Base-by-base conservation (phyloP, 805 yeast species). In the Candida piceae region DNA sequence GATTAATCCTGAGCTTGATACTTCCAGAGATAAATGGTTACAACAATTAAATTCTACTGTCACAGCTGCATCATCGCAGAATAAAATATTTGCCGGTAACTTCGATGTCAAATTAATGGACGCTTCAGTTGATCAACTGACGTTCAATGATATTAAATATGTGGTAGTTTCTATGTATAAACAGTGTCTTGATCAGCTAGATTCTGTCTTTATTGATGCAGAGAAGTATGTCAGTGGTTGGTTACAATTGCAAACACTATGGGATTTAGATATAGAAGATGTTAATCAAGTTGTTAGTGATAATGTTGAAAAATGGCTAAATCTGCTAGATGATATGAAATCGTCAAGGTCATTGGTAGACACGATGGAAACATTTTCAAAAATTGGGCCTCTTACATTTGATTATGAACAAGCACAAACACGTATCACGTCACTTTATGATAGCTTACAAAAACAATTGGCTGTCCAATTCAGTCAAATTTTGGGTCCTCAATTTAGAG, bases 371-470 rank as follows among this genome's bases (percentile, higher is more conserved):
- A 56, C 69, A 0, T 44, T 40, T 2, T 55, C 56, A 21, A 25
- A 16, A 0, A 64, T 76, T 48, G 82, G 81, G 0, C 40, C 53
- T 1, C 36, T 69, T 12, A 32, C 41, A 0, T 54, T 84, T 25
- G 67, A 73, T 29, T 75, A 67, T 49, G 66, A 69, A 7, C 70
- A 69, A 12, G 80, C 80, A 2, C 83, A 78, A 41, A 53, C 70
- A 0, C 60, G 76, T 25, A 65, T 78, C 3, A 46, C 41, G 23
- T 23, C 50, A 1, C 76, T 73, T 46, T 80, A 74, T 60, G 82
- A 78, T 40, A 44, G 53, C 2, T 82, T 86, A 76, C 82, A 78
- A 43, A 63, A 60, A 28, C 66, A 66, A 2, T 52, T 78, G 6
- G 29, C 71, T 7, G 41, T 46, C 2, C 54, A 54, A 21, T 73